Evolutionary conservation across 352 stramenopile genomes (phyloP).

Genomic region (Globisporangium splendens): DNA sequence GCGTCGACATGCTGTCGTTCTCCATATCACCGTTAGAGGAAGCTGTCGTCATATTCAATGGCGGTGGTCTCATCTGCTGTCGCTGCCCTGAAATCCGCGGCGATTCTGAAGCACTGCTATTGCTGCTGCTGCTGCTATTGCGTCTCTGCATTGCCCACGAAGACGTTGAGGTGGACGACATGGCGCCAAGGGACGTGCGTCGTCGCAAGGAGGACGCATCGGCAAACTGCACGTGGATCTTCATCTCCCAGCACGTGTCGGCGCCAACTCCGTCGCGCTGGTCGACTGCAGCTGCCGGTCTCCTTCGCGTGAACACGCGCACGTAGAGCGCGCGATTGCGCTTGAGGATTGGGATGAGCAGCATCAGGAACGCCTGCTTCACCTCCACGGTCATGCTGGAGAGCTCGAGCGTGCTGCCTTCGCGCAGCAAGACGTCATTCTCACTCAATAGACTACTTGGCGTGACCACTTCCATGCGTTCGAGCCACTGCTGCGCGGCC

Average conservation of each 20-base stretch:
- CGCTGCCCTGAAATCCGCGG: conserved; percentile 9
- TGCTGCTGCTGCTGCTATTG: not conserved
- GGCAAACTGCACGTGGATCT: conserved; percentile 47
- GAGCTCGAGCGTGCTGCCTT: conserved; percentile 44
- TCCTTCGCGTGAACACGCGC: conserved; percentile 46
- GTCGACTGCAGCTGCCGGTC: no score
- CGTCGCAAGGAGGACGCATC: conserved; percentile 5
- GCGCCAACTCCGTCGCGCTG: no score
- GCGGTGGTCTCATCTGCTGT: conserved; percentile 8
- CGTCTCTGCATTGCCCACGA: conserved; percentile 1
- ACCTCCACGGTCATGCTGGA: conserved; percentile 60
- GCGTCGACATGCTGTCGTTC: conserved; percentile 19
- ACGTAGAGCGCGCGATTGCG: conserved; percentile 46
- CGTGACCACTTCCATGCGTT: conserved; percentile 31
- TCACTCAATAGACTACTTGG: conserved; percentile 10
- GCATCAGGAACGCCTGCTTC: conserved; percentile 69
- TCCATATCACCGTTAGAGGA: conserved; percentile 17
- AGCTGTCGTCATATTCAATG: not conserved
- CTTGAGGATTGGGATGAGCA: conserved; percentile 63
- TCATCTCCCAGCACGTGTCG: conserved; percentile 53
- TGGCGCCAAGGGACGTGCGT: not conserved
- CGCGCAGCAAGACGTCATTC: conserved; percentile 20
- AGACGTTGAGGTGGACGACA: not conserved
- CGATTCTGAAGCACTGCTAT: conserved; percentile 1
- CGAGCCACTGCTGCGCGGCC: conserved; percentile 41